A percentile compares a stretch with the other conserved stretches of the same genome.
Evolutionary conservation across 2,329 filamentous ascomycete genomes (phyloP).

Genomic region (Aspergillus fischeri): DNA sequence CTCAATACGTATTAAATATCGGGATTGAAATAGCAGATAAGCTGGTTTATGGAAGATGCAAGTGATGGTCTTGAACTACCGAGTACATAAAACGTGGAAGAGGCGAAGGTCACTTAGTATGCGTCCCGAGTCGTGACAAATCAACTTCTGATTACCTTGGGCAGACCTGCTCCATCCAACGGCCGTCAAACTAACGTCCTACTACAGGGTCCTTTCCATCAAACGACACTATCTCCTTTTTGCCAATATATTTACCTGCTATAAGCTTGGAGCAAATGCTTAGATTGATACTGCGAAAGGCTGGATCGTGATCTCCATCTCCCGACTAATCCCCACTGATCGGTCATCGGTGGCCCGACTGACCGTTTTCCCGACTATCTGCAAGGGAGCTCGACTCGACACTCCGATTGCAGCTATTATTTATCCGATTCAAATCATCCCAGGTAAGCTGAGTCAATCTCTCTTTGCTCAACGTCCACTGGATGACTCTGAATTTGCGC

Average conservation of each 20-base stretch:
- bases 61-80: not conserved
- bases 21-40: not conserved
- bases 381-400: not conserved
- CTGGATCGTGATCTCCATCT: not conserved
- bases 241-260: not conserved
- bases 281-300: not conserved
- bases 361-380: constrained; percentile 4
- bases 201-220: not conserved
- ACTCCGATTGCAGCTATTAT: not conserved
- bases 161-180: not conserved
- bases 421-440: not conserved
- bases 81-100: not conserved
- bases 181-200: not conserved
- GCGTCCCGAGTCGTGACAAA: not conserved
- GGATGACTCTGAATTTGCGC: not conserved
- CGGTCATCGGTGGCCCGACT: constrained; percentile 5
- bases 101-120: not conserved
- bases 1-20: not conserved
- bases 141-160: not conserved
- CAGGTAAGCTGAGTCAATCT: not conserved
- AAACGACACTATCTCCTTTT: not conserved
- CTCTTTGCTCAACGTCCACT: not conserved
- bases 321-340: not conserved
- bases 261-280: not conserved
- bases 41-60: not conserved